Conservation (phyloP, 495 filamentous ascomycete genomes). For the Neurospora sp. region DNA sequence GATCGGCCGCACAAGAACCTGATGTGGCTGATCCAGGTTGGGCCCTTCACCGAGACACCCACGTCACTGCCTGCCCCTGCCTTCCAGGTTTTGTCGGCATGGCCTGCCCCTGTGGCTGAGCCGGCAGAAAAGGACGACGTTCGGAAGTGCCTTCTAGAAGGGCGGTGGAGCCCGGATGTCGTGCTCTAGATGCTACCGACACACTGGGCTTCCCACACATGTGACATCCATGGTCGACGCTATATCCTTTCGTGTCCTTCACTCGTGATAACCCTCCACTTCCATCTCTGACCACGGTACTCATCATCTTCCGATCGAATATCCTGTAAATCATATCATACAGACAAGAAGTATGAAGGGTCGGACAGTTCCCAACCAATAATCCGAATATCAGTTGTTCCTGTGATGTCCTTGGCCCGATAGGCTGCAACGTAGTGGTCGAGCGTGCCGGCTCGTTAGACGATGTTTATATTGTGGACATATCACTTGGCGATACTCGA, state of each 20-base stretch:
- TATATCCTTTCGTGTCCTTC: neutral
- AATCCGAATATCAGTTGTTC: neutral
- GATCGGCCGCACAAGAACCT: too few relatives aligned
- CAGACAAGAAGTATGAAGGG: neutral
- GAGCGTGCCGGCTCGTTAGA: too few relatives aligned
- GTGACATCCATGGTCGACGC: neutral
- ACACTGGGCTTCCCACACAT: too few relatives aligned
- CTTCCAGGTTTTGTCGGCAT: too few relatives aligned
- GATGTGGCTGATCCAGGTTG: too few relatives aligned
- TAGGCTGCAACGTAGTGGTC: too few relatives aligned
- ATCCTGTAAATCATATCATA: neutral
- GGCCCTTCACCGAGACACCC: neutral
- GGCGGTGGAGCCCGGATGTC: neutral
- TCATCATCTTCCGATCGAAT: neutral
- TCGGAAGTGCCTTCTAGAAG: too few relatives aligned
- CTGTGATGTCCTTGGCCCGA: neutral
- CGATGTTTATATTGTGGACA: too few relatives aligned
- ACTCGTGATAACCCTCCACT: neutral
- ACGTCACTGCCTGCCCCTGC: neutral
- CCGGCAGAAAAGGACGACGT: neutral
- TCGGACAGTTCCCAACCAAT: neutral
- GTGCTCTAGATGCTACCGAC: neutral
- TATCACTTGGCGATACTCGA: too few relatives aligned
- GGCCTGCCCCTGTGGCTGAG: neutral
- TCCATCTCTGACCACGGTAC: neutral